Conservation (phyloP, 192 early-diverging fungal genomes). For the Linnemannia zychae region DNA sequence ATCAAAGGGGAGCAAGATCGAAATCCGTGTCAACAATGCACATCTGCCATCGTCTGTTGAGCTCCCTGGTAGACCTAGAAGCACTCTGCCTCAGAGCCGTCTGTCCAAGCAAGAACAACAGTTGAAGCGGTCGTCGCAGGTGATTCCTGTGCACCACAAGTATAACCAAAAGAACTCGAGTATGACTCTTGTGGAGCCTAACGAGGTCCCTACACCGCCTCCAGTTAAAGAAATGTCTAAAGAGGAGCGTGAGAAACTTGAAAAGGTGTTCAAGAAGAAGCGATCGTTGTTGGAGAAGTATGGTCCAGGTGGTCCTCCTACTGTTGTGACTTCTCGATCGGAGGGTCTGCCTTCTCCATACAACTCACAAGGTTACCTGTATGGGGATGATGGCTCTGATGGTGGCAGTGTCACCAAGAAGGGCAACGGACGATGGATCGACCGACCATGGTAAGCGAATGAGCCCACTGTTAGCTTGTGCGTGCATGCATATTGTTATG, state of each 20-base stretch:
- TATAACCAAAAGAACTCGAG: neutral
- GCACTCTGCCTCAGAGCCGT: neutral
- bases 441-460: conserved; percentile 12
- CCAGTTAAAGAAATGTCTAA: neutral
- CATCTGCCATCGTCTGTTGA: neutral
- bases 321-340: neutral
- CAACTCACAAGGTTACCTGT: neutral
- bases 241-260: conserved; percentile 14
- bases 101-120: neutral
- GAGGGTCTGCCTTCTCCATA: neutral
- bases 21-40: neutral
- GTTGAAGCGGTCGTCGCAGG: conserved; percentile 17
- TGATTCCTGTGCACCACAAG: conserved; percentile 6
- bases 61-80: neutral
- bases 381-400: neutral
- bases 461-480: neutral
- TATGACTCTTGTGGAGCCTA: neutral
- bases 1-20: neutral
- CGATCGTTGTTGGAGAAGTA: neutral
- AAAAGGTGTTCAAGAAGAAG: conserved; percentile 28
- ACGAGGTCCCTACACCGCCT: neutral
- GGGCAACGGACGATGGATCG: conserved; percentile 3
- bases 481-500: conserved; percentile 1
- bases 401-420: neutral
- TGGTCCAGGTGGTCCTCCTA: neutral